Percentiles rank a stretch among this genome's conserved stretches.
These are phyloP conservation scores for Phytopythium ostracodes DNA, from an alignment of 352 stramenopile genomes.

Conservation along the genomic window DNA sequence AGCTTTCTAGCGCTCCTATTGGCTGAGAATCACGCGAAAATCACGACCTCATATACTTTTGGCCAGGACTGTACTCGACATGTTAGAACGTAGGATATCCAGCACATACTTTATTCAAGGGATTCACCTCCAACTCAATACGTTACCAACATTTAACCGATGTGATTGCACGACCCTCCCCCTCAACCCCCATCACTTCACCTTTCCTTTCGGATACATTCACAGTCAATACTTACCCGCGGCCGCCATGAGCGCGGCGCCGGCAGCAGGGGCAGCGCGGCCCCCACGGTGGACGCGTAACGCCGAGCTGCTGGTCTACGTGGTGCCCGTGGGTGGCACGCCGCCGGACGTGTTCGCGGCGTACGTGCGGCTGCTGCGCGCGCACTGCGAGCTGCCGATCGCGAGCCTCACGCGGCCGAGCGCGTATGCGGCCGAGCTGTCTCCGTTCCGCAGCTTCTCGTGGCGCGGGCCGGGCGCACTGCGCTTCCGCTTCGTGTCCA, in stretches of 20 bases:
- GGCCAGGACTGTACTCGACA: no score
- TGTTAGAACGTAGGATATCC: no score
- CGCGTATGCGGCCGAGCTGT: constrained; percentile 76
- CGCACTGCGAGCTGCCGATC: constrained; percentile 51
- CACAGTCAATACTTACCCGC: no score
- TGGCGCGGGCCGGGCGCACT: constrained; percentile 55
- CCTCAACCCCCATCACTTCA: background rate
- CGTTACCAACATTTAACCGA: background rate
- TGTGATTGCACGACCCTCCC: background rate
- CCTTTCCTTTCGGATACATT: background rate
- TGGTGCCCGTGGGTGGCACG: constrained; percentile 71
- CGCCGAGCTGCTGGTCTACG: constrained; percentile 78
- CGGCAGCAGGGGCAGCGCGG: constrained; percentile 20
- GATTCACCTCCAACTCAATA: background rate
- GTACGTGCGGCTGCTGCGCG: constrained; percentile 60
- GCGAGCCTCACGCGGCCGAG: constrained; percentile 65
- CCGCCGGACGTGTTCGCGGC: constrained; percentile 47
- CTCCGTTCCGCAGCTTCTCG: constrained; percentile 69
- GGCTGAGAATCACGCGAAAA: no score
- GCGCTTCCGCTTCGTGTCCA: constrained; percentile 72
- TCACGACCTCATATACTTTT: no score
- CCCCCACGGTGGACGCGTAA: constrained; percentile 53
- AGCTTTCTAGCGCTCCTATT: no score
- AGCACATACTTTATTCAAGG: no score
- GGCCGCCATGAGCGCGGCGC: constrained; percentile 6